Evolutionary conservation across 2,329 filamentous ascomycete species (phyloP), one percentile per base, ranked within the genome.

Genomic region (Leptosphaerulina australis): DNA sequence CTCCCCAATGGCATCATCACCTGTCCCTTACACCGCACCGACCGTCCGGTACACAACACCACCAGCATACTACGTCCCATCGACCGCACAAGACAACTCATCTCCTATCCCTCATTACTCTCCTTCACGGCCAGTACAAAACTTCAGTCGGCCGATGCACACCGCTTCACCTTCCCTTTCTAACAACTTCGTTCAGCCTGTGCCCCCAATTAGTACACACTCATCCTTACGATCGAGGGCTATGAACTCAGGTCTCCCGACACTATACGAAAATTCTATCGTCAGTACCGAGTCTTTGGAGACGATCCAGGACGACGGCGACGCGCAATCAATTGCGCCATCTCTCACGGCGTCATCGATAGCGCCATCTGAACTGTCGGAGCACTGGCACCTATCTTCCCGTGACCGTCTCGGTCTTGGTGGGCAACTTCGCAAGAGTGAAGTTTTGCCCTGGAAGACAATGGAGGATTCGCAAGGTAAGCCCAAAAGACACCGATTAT

Each of bases 331-430:
- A 0, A 66, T 68, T 20, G 60, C 67, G 2, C 47, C 56, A 14
- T 66, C 48, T 33, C 66, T 51, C 10, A 51, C 48, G 15, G 66
- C 50, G 24, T 68, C 47, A 34, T 70, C 68, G 15, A 58, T 69
- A 36, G 66, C 69, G 6, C 69, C 66, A 9, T 73, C 70, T 11
- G 69, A 62, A 17, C 62, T 73, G 39, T 71, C 69, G 17, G 63
- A 63, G 18, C 69, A 69, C 50, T 73, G 69, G 68, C 67, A 66
- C 40, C 64, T 63, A 29, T 67, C 66, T 44, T 60, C 71, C 18
- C 66, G 64, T 18, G 71, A 74, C 53, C 68, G 71, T 10, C 65
- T 74, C 6, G 71, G 71, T 20, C 59, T 74, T 1, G 71, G 71
- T 22, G 63, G 69, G 18, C 62, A 63, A 12, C 58, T 73, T 44